Conservation (phyloP, 148 eudicot species). For the Amaranthus hypochondriacus region DNA sequence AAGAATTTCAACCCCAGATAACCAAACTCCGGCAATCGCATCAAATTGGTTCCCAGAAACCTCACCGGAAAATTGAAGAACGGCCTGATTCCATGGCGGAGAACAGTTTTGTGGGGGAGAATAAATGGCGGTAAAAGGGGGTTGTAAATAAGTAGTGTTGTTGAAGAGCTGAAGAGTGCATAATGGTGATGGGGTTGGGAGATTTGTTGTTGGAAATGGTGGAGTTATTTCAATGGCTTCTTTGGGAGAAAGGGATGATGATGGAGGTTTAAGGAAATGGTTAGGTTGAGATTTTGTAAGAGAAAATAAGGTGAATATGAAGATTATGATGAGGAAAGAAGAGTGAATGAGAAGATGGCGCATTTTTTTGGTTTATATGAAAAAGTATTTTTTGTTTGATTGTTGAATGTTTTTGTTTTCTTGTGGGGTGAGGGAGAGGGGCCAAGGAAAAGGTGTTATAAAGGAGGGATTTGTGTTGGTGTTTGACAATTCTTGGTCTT, state of each 20-base stretch:
- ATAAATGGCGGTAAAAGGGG: constrained; percentile 57
- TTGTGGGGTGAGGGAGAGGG: not conserved
- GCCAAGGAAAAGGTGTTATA: too few species aligned
- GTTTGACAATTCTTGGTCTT: too few species aligned
- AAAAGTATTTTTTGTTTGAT: not conserved
- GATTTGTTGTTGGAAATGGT: constrained; percentile 47
- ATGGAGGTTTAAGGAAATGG: constrained; percentile 14
- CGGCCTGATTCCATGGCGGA: constrained; percentile 47
- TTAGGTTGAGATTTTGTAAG: constrained; percentile 16
- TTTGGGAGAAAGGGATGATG: not conserved
- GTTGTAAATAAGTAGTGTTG: constrained; percentile 45
- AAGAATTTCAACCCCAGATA: constrained; percentile 66
- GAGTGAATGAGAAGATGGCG: not conserved
- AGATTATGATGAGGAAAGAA: constrained; percentile 13
- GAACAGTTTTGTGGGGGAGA: constrained; percentile 44
- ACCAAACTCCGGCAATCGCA: constrained; percentile 72
- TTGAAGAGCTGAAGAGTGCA: constrained; percentile 43
- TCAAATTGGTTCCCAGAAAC: constrained; percentile 56
- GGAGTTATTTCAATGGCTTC: constrained; percentile 41
- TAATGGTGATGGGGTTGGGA: constrained; percentile 36
- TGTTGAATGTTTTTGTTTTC: not conserved
- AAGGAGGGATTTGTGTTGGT: too few species aligned
- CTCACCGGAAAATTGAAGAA: constrained; percentile 41
- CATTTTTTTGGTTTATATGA: constrained; percentile 7
- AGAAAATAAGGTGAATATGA: constrained; percentile 17